These are phyloP conservation scores for Kwoniella dendrophila DNA, from an alignment of 768 basidiomycete species.

Conservation along the genomic window DNA sequence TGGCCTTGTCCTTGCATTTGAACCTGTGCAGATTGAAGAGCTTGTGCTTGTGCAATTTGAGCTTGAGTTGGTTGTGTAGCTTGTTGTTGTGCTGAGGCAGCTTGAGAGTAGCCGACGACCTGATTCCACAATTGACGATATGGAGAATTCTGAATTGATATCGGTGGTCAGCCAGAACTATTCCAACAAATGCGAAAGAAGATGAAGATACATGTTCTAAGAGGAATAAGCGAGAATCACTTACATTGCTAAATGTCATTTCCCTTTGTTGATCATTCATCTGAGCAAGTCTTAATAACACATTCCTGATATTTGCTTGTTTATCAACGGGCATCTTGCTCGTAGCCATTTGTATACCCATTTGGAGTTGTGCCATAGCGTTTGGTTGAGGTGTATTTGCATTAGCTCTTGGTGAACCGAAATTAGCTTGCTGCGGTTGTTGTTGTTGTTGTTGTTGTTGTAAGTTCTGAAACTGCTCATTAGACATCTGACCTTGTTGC, in stretches of 20 bases:
- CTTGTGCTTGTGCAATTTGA: conserved; percentile 6
- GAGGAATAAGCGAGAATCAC: too few species aligned
- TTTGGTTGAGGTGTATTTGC: conserved; percentile 5
- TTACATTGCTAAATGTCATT: conserved; percentile 22
- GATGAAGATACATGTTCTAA: too few species aligned
- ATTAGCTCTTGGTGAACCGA: conserved; percentile 21
- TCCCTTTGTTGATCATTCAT: conserved; percentile 35
- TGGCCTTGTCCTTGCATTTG: conserved; percentile 16
- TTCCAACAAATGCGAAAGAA: too few species aligned
- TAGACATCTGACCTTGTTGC: conserved; percentile 10
- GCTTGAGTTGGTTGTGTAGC: conserved; percentile 21
- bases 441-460: conserved; percentile 16
- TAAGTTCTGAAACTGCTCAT: conserved; percentile 23
- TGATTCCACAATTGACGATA: conserved; percentile 16
- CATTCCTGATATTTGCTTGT: conserved; percentile 15
- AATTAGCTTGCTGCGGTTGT: conserved; percentile 10
- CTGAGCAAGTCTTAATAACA: conserved; percentile 20
- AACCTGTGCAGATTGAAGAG: conserved; percentile 1
- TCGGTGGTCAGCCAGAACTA: not conserved
- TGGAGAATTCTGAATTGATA: conserved; percentile 1
- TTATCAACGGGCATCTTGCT: conserved; percentile 25
- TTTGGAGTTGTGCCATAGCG: conserved; percentile 11
- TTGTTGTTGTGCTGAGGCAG: conserved; percentile 11
- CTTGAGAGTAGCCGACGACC: conserved; percentile 5
- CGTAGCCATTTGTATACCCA: conserved; percentile 14